Evolutionary conservation across 257 asterid species (phyloP), one percentile per base, ranked within the genome.

Genomic region (Leptodermis oblonga): DNA sequence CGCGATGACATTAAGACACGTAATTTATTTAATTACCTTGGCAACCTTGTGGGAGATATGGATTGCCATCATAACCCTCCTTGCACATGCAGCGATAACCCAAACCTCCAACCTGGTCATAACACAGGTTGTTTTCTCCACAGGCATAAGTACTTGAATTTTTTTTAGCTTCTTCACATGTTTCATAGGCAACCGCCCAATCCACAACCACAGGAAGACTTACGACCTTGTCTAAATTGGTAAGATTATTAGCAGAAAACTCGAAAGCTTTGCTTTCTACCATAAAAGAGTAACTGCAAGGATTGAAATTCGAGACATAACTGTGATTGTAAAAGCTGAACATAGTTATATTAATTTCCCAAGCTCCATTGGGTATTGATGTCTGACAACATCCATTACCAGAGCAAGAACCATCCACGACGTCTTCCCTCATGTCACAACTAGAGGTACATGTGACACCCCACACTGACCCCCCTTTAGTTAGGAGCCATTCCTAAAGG

Each of bases 381-480:
- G 34, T 22, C 52, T 39, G 68, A 51, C 68, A 62, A 26, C 68
- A 62, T 6, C 68, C 68, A 26, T 37, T n/a, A 3, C 68, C 68
- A 7, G 12, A n/a, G 45, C 87, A 82, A 0, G 76, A 54, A 54
- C 61, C 61, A 25, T 54, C 31, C 17, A 7, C 61, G 0, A 54
- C 34, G 61, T 54, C 61, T 56, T 20, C 65, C 77, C 0, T 58
- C 14, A 7, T 0, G 15, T 52, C n/a, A 7, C 58, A 52, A n/a
- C n/a, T n/a, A n/a, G n/a, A n/a, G n/a, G n/a, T n/a, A n/a, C n/a
- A n/a, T n/a, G n/a, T n/a, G n/a, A n/a, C n/a, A n/a, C n/a, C n/a
- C n/a, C n/a, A n/a, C n/a, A n/a, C n/a, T n/a, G n/a, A n/a, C n/a
- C n/a, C n/a, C n/a, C n/a, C n/a, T n/a, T n/a, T n/a, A n/a, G n/a